Evolutionary conservation across 805 yeast species (phyloP).

Genomic region (Yamadazyma kitorensis): DNA sequence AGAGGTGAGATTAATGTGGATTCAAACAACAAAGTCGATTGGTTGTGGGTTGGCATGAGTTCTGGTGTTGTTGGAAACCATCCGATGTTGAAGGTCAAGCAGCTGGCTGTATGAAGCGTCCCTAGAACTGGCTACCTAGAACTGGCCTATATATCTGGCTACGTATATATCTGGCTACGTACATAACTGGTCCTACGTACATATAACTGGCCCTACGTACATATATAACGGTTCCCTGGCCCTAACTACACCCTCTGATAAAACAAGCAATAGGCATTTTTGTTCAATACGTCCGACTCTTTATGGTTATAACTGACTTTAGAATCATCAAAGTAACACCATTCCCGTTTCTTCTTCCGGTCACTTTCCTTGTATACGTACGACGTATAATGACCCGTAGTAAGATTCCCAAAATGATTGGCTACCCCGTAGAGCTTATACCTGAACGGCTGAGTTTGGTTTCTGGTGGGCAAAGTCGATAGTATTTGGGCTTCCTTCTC

Average conservation of each 20-base stretch:
- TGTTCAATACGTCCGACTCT: constrained; percentile 54
- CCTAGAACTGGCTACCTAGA: no score
- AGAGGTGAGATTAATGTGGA: constrained; percentile 58
- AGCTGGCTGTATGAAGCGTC: constrained; percentile 11
- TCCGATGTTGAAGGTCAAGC: constrained; percentile 44
- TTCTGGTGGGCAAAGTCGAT: constrained; percentile 56
- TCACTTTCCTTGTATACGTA: constrained; percentile 59
- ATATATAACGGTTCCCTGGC: not conserved
- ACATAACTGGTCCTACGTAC: no score
- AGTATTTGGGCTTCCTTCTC: constrained; percentile 44
- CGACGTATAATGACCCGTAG: constrained; percentile 88
- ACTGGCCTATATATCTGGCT: no score
- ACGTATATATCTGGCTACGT: no score
- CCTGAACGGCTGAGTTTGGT: constrained; percentile 76
- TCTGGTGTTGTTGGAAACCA: constrained; percentile 55
- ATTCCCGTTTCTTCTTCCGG: constrained; percentile 47
- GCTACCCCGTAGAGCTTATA: constrained; percentile 80
- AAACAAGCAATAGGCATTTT: constrained; percentile 81
- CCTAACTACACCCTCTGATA: constrained; percentile 47
- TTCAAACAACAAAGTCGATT: constrained; percentile 44
- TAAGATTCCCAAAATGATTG: constrained; percentile 77
- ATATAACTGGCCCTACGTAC: no score
- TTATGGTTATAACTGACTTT: constrained; percentile 54
- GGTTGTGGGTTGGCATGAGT: constrained; percentile 69
- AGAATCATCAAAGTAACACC: constrained; percentile 86